Evolutionary conservation across 2,329 filamentous ascomycete species (phyloP).

Genomic region (Aspergillus costaricaensis): DNA sequence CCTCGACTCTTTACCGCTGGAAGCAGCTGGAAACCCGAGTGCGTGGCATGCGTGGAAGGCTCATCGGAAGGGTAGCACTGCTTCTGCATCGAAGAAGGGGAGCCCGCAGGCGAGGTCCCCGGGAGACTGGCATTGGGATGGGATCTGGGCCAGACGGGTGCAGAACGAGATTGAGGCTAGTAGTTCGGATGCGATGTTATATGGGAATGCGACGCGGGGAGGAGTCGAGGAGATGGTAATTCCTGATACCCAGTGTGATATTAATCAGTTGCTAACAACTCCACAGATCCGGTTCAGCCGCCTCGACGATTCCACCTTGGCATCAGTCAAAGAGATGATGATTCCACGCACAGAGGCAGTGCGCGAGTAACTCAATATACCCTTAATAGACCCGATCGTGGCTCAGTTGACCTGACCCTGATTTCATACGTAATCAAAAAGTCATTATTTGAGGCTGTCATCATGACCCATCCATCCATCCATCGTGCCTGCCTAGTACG

Average conservation of each 20-base stretch:
- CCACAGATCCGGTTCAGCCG: constrained; percentile 44
- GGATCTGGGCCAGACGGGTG: constrained; percentile 91
- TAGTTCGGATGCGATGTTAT: constrained; percentile 76
- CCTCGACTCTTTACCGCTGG: constrained; percentile 75
- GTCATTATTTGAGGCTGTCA: not conserved
- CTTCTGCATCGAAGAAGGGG: constrained; percentile 41
- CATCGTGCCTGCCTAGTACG: not conserved
- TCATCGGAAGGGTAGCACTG: constrained; percentile 54
- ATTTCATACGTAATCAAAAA: not conserved
- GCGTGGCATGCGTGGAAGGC: constrained; percentile 94
- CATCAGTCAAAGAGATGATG: constrained; percentile 40
- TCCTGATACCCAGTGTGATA: not conserved
- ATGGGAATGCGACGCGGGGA: constrained; percentile 60
- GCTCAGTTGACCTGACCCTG: constrained; percentile 1
- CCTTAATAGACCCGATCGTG: not conserved
- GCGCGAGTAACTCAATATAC: constrained; percentile 21
- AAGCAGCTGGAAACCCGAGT: constrained; percentile 83
- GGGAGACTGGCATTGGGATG: constrained; percentile 96
- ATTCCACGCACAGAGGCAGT: constrained; percentile 29
- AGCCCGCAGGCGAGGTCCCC: constrained; percentile 59
- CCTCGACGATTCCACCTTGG: constrained; percentile 36
- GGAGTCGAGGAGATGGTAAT: constrained; percentile 70
- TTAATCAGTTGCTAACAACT: constrained; percentile 12
- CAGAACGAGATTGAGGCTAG: constrained; percentile 75
- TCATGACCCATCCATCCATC: not conserved